Percentiles rank a stretch among this genome's conserved stretches.
Evolutionary conservation across 768 basidiomycete genomes (phyloP).

Genomic region (Rhodotorula graminis): DNA sequence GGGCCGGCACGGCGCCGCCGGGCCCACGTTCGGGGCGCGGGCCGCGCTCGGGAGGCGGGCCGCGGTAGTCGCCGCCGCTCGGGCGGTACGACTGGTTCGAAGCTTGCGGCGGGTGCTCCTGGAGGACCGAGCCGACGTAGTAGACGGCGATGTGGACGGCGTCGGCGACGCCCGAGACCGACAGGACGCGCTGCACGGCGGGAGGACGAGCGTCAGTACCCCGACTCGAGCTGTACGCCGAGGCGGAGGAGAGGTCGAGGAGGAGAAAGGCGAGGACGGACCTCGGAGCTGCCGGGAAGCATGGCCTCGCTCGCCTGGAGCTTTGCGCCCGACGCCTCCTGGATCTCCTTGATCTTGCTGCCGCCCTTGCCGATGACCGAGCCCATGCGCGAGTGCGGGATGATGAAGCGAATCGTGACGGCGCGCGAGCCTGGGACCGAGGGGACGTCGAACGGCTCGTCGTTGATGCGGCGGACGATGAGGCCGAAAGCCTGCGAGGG

Average conservation of each 20-base stretch:
- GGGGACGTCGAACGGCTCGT: conserved; percentile 95
- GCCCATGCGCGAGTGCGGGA: conserved; percentile 98
- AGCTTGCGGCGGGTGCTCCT: conserved; percentile 60
- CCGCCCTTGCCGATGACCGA: conserved; percentile 98
- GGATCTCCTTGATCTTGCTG: conserved; percentile 98
- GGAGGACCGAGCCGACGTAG: conserved; percentile 94
- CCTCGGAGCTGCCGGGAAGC: conserved; percentile 99
- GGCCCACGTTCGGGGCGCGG: not conserved
- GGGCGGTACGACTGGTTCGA: conserved; percentile 48
- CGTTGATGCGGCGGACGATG: conserved; percentile 96
- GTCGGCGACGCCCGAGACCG: conserved; percentile 96
- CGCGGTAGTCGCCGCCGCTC: conserved; percentile 1
- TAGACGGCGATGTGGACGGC: conserved; percentile 99
- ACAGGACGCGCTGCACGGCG: conserved; percentile 73
- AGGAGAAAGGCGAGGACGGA: conserved; percentile 47
- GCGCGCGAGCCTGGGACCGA: conserved; percentile 96
- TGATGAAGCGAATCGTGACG: conserved; percentile 95
- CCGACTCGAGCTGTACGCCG: not conserved
- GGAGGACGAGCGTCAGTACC: too few species aligned
- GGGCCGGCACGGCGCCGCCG: conserved; percentile 11
- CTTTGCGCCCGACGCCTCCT: conserved; percentile 93
- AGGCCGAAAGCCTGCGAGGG: conserved; percentile 82
- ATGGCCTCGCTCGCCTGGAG: conserved; percentile 96
- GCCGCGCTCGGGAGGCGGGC: not conserved
- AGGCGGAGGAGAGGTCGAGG: not conserved